phyloP scores from a whole-genome alignment of 2,329 filamentous ascomycete genomes.

The Pseudocercospora fuligena region DNA sequence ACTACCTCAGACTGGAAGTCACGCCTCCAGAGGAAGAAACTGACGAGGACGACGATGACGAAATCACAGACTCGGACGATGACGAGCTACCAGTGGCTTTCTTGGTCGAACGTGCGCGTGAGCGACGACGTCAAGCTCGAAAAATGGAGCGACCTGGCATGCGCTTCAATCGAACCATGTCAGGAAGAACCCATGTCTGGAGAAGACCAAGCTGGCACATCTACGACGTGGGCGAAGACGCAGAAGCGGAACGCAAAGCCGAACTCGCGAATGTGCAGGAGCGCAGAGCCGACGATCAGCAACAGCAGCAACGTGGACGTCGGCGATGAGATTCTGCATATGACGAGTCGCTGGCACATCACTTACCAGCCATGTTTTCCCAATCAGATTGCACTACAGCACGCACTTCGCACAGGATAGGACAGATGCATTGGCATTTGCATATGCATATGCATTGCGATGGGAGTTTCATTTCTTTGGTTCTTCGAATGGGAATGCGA shows the following conservation, averaged over 20 bases:
- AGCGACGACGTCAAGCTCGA: constrained; percentile 25
- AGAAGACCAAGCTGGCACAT: constrained; percentile 37
- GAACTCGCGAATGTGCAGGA: constrained; percentile 25
- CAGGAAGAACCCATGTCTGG: constrained; percentile 40
- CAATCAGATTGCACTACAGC: constrained; percentile 6
- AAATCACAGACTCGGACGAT: constrained; percentile 30
- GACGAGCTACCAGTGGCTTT: constrained; percentile 35
- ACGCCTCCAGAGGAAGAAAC: constrained; percentile 25
- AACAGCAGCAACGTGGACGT: constrained; percentile 12
- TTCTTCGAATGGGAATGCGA: constrained; percentile 15
- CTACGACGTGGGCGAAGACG: constrained; percentile 36
- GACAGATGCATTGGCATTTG: background rate
- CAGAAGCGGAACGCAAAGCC: constrained; percentile 34
- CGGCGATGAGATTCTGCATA: constrained; percentile 7
- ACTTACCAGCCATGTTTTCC: background rate
- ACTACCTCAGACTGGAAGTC: constrained; percentile 28
- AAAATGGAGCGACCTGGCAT: constrained; percentile 38
- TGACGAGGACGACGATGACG: constrained; percentile 30
- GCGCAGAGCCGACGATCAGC: constrained; percentile 4
- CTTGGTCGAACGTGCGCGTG: constrained; percentile 32
- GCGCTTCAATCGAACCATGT: constrained; percentile 36
- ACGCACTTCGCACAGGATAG: background rate
- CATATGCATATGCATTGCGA: background rate
- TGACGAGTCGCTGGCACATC: background rate
- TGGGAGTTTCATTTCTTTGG: background rate